phyloP scores from a whole-genome alignment of 2,329 filamentous ascomycete species.

The Botrytis deweyae region DNA sequence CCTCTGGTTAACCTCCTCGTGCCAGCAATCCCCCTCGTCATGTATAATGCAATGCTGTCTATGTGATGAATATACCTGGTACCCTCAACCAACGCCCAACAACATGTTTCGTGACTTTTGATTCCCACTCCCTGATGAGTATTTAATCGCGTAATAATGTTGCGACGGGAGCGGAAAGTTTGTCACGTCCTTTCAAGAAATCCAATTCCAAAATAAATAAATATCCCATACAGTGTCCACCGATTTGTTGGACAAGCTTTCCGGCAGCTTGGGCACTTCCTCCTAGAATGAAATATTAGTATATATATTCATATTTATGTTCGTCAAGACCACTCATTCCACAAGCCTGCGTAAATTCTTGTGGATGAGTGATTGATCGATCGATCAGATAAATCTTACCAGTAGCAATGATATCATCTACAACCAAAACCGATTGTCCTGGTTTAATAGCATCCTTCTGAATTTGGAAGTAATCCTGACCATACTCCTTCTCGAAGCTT shows the following conservation, averaged over 20 bases:
- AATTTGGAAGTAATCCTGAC: constrained; percentile 93
- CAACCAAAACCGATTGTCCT: constrained; percentile 86
- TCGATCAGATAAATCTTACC: constrained; percentile 56
- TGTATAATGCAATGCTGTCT: constrained; percentile 35
- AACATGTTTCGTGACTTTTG: constrained; percentile 20
- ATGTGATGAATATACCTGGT: constrained; percentile 28
- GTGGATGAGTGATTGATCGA: background rate
- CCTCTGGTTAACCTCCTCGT: background rate
- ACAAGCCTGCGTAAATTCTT: too few species aligned
- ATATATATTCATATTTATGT: background rate
- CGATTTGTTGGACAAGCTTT: constrained; percentile 80
- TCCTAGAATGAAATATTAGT: constrained; percentile 53
- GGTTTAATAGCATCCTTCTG: constrained; percentile 80
- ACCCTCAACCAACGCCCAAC: constrained; percentile 29
- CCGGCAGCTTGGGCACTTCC: constrained; percentile 88
- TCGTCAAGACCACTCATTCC: background rate
- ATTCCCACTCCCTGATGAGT: background rate
- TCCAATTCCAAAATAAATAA: constrained; percentile 95
- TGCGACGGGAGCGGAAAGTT: constrained; percentile 79
- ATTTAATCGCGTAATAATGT: constrained; percentile 72
- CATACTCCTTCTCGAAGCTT: constrained; percentile 93
- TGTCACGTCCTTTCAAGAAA: constrained; percentile 86
- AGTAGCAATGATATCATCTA: constrained; percentile 98
- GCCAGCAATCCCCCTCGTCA: background rate
- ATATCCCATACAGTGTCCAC: constrained; percentile 83